Conservation (phyloP, 257 asterid species). For the Ballota nigra region DNA sequence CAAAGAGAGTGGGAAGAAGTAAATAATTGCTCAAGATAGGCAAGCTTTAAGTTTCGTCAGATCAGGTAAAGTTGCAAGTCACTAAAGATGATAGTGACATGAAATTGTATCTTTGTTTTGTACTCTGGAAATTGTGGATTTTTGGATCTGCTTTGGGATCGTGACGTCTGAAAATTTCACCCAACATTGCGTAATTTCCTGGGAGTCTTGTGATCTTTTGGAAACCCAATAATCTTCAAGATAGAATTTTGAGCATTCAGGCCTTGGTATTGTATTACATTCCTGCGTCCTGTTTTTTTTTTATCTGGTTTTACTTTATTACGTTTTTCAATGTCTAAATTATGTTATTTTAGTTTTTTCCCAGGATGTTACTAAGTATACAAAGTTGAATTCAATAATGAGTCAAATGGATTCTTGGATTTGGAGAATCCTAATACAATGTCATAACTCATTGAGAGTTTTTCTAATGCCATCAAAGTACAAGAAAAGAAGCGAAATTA, state of each 20-base stretch:
- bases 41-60: not conserved
- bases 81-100: slow-evolving; percentile 9
- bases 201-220: slow-evolving; percentile 3
- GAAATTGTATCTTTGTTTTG: slow-evolving; percentile 1
- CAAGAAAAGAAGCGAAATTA: no score
- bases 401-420: no score
- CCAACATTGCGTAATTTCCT: not conserved
- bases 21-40: not conserved
- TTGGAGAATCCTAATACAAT: no score
- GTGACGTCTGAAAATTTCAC: not conserved
- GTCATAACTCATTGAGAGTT: no score
- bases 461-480: no score
- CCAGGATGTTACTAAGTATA: not conserved
- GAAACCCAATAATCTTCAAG: slow-evolving; percentile 14
- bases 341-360: not conserved
- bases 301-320: not conserved
- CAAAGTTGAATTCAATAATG: no score
- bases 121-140: slow-evolving; percentile 5
- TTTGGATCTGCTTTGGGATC: slow-evolving; percentile 1
- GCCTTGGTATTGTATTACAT: not conserved
- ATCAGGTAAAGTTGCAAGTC: not conserved
- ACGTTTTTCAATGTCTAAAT: not conserved
- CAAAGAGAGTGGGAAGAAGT: slow-evolving; percentile 34
- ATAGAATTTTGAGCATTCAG: not conserved
- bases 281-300: not conserved